Evolutionary conservation across 2,329 filamentous ascomycete genomes (phyloP), one percentile per base, ranked within the genome.

Genomic region (Dichotomopilus funicola): DNA sequence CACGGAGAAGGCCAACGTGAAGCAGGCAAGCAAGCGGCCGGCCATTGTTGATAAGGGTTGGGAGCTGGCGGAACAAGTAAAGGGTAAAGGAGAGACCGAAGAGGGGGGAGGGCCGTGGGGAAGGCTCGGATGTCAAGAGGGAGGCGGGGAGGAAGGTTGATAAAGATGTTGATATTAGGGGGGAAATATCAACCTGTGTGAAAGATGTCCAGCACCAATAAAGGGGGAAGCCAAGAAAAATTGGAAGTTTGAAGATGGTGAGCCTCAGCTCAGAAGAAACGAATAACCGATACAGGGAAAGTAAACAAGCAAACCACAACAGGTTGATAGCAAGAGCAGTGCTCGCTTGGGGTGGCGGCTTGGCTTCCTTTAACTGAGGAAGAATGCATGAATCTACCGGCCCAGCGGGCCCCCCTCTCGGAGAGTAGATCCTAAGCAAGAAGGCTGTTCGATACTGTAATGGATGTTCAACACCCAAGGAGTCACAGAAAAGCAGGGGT

Each of bases 1-100:
- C 45, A 54, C 57, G 11, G 63, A 52, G 55, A 66, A 59, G 45
- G 65, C 60, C 33, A 61, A 54, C 48, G 64, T 61, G 42, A 69
- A 54, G 44, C 62, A 61, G 49, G 60, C 37, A 61, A 68, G 61
- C 42, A 66, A 42, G 52, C 62, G 60, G 55, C 61, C 58, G 13
- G 63, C 64, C 64, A 66, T 66, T 49, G 37, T 59, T 57, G 35
- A 40, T 42, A 13, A 7, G n/a, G 34, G n/a, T 34, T 37, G 51
- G n/a, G 27, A 37, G 36, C 35, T 13, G 41, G 37, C 27, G 33
- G 13, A 47, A 13, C 13, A 45, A 34, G 40, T 48, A 27, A 42
- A 13, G 13, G 43, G 40, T 40, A 34, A 56, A 54, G 40, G 36
- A 56, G 47, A 47, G 44, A 43, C n/a, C 27, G 54, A 50, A 53